A percentile compares a stretch with the other conserved stretches of the same genome.
These are phyloP conservation scores for Penicillium mononematosum DNA, from an alignment of 495 filamentous ascomycete species.

Conservation along the genomic window DNA sequence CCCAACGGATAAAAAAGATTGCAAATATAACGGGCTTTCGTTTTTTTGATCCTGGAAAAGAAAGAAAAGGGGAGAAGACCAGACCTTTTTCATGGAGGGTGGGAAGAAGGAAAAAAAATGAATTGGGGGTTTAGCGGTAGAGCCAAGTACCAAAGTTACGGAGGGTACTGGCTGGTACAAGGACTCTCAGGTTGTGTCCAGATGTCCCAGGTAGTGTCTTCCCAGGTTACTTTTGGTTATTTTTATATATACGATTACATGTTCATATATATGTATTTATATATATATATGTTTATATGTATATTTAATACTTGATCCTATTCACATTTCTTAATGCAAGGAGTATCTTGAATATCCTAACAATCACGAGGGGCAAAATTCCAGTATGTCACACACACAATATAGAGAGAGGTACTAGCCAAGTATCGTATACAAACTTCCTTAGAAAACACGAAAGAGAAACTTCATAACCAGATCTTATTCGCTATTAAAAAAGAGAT, in stretches of 20 bases:
- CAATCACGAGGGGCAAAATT: constrained; percentile 5
- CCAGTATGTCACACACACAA: not conserved
- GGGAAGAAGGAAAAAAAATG: constrained; percentile 23
- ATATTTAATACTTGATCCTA: constrained; percentile 1
- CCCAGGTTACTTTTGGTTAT: not conserved
- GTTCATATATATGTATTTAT: not conserved
- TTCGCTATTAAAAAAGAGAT: not conserved
- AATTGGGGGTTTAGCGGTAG: constrained; percentile 21
- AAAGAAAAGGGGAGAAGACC: constrained; percentile 19
- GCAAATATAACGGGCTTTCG: constrained; percentile 11
- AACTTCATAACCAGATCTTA: constrained; percentile 4
- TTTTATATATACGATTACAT: not conserved
- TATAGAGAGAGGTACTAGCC: not conserved
- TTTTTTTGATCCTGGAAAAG: constrained; percentile 14
- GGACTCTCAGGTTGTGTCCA: no score
- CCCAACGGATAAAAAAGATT: constrained; percentile 19
- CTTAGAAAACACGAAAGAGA: not conserved
- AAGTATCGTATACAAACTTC: not conserved
- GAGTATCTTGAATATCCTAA: constrained; percentile 3
- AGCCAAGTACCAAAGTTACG: constrained; percentile 33
- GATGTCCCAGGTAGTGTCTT: not conserved
- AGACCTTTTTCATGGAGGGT: constrained; percentile 8
- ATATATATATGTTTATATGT: not conserved
- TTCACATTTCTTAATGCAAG: constrained; percentile 14
- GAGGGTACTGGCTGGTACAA: constrained; percentile 23